phyloP scores from a whole-genome alignment of 352 stramenopile genomes.

The Globisporangium uncinulatum region DNA sequence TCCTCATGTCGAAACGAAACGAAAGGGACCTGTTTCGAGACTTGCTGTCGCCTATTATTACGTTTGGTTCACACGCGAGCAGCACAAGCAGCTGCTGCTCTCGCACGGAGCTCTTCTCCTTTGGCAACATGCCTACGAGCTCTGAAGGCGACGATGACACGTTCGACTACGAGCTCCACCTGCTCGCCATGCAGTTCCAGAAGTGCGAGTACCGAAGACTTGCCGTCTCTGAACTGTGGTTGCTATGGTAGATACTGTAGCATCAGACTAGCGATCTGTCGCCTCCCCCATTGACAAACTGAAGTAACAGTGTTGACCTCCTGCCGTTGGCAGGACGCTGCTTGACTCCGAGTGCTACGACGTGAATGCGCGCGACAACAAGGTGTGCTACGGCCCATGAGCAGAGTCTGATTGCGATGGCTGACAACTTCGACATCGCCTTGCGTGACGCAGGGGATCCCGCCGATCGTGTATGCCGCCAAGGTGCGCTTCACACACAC shows the following conservation, averaged over 20 bases:
- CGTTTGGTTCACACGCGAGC: too few relatives aligned
- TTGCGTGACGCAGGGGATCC: conserved; percentile 24
- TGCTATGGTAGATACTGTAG: conserved; percentile 33
- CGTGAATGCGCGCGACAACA: conserved; percentile 42
- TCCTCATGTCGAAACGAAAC: too few relatives aligned
- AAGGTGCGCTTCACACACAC: conserved; percentile 24
- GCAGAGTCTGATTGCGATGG: neutral
- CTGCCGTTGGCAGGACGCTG: conserved; percentile 24
- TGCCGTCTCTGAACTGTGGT: conserved; percentile 32
- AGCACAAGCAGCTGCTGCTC: too few relatives aligned
- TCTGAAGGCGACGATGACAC: conserved; percentile 4
- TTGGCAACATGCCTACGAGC: too few relatives aligned
- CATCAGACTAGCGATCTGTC: neutral
- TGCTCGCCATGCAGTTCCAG: conserved; percentile 60
- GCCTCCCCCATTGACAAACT: too few relatives aligned
- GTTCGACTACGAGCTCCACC: conserved; percentile 34
- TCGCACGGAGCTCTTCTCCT: too few relatives aligned
- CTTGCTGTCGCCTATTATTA: too few relatives aligned
- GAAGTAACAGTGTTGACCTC: neutral
- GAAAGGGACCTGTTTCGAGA: too few relatives aligned
- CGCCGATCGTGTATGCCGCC: conserved; percentile 53
- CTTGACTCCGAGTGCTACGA: conserved; percentile 43
- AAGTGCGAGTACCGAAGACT: conserved; percentile 29
- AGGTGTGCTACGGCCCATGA: conserved; percentile 10
- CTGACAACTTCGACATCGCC: neutral